Evolutionary conservation across 164 flowering plant species (phyloP).

Genomic region (Vitis rupestris): DNA sequence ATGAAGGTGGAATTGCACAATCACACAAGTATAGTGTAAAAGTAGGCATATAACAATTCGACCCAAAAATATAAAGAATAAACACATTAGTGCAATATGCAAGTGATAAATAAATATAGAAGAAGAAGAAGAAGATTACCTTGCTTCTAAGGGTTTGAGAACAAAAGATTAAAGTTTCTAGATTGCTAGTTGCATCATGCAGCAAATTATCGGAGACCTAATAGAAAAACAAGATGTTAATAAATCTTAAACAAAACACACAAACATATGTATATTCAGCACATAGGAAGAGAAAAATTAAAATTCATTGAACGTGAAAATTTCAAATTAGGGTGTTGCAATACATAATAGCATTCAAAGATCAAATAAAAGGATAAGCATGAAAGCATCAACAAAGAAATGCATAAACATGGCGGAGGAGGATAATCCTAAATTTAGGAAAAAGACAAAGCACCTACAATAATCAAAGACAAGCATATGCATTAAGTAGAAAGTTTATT

Average conservation of each 20-base stretch:
- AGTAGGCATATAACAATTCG: too few species aligned
- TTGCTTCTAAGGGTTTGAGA: slow-evolving; percentile 97
- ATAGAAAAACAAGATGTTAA: neutral
- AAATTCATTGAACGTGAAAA: neutral
- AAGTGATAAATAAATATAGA: neutral
- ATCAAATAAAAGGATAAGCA: neutral
- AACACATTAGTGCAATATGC: neutral
- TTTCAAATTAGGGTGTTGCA: neutral
- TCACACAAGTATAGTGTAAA: neutral
- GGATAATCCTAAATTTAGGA: neutral
- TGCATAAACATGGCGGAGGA: neutral
- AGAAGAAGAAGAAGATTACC: slow-evolving; percentile 37
- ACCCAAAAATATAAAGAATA: neutral
- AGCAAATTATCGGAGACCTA: slow-evolving; percentile 97
- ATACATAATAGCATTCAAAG: neutral
- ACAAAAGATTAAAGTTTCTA: slow-evolving; percentile 88
- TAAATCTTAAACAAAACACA: neutral
- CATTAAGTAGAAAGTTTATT: too few species aligned
- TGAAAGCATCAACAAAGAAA: neutral
- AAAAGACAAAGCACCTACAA: neutral
- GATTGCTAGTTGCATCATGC: slow-evolving; percentile 86
- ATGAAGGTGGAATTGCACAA: neutral
- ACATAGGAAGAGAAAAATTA: too few species aligned
- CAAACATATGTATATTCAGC: neutral
- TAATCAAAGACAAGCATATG: too few species aligned